phyloP scores from a whole-genome alignment of 768 basidiomycete genomes.

The Phlebiopsis flavidoalba region DNA sequence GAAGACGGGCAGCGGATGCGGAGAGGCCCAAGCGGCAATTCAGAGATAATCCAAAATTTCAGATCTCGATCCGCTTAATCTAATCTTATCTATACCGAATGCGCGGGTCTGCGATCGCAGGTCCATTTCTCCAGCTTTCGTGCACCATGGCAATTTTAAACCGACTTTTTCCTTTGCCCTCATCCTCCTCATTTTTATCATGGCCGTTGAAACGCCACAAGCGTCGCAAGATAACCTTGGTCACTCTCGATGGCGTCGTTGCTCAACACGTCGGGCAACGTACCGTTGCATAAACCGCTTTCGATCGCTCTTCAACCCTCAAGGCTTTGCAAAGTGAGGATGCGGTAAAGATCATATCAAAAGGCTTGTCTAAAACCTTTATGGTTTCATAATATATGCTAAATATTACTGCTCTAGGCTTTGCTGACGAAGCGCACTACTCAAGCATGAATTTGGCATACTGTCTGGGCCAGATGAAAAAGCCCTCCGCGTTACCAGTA shows the following conservation, averaged over 20 bases:
- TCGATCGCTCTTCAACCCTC: conserved; percentile 85
- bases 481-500: conserved; percentile 64
- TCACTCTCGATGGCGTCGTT: conserved; percentile 67
- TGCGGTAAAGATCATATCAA: conserved; percentile 80
- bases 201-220: conserved; percentile 12
- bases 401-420: conserved; percentile 42
- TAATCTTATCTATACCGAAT: conserved; percentile 1
- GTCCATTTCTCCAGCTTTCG: conserved; percentile 4
- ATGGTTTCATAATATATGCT: background rate
- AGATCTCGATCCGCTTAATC: conserved; percentile 2
- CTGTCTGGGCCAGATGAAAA: conserved; percentile 90
- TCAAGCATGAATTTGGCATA: conserved; percentile 98
- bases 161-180: background rate
- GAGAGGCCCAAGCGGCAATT: background rate
- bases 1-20: background rate
- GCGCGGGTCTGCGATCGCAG: background rate
- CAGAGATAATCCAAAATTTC: conserved; percentile 7
- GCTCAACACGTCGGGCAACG: conserved; percentile 68
- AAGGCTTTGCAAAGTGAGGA: conserved; percentile 77
- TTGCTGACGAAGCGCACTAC: conserved; percentile 82
- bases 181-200: background rate
- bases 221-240: conserved; percentile 43
- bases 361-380: conserved; percentile 44
- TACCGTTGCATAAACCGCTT: conserved; percentile 85
- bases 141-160: background rate